These are phyloP conservation scores for Pseudomonodictys pantanalensis DNA, from an alignment of 495 filamentous ascomycete species.

Conservation along the genomic window DNA sequence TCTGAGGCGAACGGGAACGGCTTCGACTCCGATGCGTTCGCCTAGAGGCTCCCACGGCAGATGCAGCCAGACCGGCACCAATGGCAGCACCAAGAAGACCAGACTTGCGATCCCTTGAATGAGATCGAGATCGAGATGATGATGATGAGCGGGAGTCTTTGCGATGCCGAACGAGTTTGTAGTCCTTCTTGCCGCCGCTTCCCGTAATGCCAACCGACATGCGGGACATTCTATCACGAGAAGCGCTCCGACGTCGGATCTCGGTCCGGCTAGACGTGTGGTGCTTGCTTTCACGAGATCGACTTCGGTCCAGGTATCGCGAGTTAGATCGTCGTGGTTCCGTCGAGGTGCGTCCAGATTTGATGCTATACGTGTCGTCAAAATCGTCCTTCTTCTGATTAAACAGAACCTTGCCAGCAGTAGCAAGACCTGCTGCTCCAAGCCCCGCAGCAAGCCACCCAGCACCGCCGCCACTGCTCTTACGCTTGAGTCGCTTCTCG, in stretches of 20 bases:
- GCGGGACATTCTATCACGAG: slow-evolving; percentile 23
- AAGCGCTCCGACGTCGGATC: slow-evolving; percentile 23
- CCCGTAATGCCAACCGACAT: slow-evolving; percentile 22
- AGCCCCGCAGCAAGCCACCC: slow-evolving; percentile 55
- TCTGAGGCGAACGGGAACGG: slow-evolving; percentile 30
- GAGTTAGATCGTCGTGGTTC: too few relatives aligned
- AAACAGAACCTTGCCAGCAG: slow-evolving; percentile 53
- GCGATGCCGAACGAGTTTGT: slow-evolving; percentile 32
- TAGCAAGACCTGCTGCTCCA: slow-evolving; percentile 48
- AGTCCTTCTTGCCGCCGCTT: slow-evolving; percentile 25
- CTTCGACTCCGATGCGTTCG: slow-evolving; percentile 27
- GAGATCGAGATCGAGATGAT: too few relatives aligned
- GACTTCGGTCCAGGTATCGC: slow-evolving; percentile 36
- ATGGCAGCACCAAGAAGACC: slow-evolving; percentile 46
- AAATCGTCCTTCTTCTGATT: slow-evolving; percentile 50
- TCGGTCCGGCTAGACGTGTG: slow-evolving; percentile 46
- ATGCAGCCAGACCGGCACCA: slow-evolving; percentile 43
- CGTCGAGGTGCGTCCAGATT: slow-evolving; percentile 46
- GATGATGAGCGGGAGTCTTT: slow-evolving; percentile 50
- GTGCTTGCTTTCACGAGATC: slow-evolving; percentile 42
- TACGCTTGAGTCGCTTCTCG: slow-evolving; percentile 50
- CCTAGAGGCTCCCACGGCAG: slow-evolving; percentile 18
- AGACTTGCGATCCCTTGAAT: slow-evolving; percentile 39
- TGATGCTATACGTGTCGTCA: slow-evolving; percentile 59
- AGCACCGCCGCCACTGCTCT: slow-evolving; percentile 44